Percentiles rank a stretch among this genome's conserved stretches.
phyloP scores from a whole-genome alignment of 352 stramenopile species.

The Aphanomyces invadans region DNA sequence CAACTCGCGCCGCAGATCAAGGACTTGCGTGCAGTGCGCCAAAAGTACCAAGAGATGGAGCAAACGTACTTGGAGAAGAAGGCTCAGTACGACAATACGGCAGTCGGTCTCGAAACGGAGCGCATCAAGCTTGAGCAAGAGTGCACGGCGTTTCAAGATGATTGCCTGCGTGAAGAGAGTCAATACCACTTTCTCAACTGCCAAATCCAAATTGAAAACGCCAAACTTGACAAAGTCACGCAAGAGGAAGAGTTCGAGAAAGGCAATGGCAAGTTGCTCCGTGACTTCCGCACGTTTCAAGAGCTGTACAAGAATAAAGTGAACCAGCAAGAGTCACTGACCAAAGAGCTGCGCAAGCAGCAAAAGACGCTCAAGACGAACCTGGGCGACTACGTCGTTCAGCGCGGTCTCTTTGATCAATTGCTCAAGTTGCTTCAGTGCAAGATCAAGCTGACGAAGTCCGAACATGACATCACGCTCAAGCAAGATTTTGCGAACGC shows the following conservation, averaged over 20 bases:
- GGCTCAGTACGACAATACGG: constrained; percentile 82
- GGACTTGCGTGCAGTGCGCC: constrained; percentile 80
- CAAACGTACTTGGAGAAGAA: constrained; percentile 83
- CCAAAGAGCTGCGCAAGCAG: constrained; percentile 86
- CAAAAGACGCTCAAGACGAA: constrained; percentile 84
- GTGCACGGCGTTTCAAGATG: constrained; percentile 79
- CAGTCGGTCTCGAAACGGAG: constrained; percentile 80
- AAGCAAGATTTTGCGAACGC: constrained; percentile 39
- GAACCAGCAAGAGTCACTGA: constrained; percentile 82
- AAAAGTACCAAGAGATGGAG: constrained; percentile 87
- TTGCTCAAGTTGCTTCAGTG: constrained; percentile 69
- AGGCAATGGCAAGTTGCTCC: constrained; percentile 65
- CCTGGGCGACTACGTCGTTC: constrained; percentile 56
- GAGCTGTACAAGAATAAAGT: constrained; percentile 90
- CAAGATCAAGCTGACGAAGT: constrained; percentile 50
- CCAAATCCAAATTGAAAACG: constrained; percentile 61
- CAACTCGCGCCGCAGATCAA: constrained; percentile 90
- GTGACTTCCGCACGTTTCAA: constrained; percentile 84
- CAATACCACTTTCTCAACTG: constrained; percentile 81
- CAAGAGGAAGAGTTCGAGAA: constrained; percentile 84
- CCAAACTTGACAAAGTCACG: constrained; percentile 69
- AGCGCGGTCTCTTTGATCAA: constrained; percentile 81
- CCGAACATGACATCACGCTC: constrained; percentile 25
- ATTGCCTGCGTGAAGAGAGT: constrained; percentile 81
- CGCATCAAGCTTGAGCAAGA: constrained; percentile 87